Base-by-base conservation (phyloP, 129 eudicot genomes). In the Sambucus nigra region DNA sequence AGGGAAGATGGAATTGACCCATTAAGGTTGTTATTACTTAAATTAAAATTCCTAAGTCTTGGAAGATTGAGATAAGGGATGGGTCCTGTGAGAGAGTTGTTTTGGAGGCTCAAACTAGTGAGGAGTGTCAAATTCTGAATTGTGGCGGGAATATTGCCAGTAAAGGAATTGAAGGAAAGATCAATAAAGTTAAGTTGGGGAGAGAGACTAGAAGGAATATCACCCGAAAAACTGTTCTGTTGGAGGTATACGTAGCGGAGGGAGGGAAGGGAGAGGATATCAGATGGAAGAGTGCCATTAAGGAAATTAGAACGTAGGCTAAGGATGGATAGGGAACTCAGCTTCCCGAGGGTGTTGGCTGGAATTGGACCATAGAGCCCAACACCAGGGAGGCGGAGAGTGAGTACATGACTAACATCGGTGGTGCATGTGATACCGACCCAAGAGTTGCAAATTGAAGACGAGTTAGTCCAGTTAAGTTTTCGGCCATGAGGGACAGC, bases 361-460 rank as follows among this genome's bases (percentile, higher is more conserved):
- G 97, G 97, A 45, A 89, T 73, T 5, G 83, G 75, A 42, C 97
- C 97, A 26, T 39, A 60, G 5, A 88, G 74, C 8, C 97, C 96
- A 26, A 61, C 33, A 27, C 73, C 96, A 33, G 96, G 96, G 16
- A 87, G 78, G 5, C 89, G 78, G 22, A 88, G 71, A 5, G 75
- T 28, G 40, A 69, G 61, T 20, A 88, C 96, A 3, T 80, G 78
- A 47, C 51, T 60, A 7, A 71, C 76, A 62, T 69, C 56, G 0
- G 47, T 12, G 18, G 61, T 53, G 77, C 96, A 87, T 42, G 79
- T 74, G 49, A 87, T 69, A 20, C 96, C 96, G 3, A 65, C 51
- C 96, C 96, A 87, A 15, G 94, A 71, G 14, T 45, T 62, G 75
- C 96, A 87, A 10, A 87, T 53, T 0, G 77, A 70, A 21, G 94